These are phyloP conservation scores for Cryptococcus hybrid DNA, from an alignment of 1,284 basidiomycete genomes.

Conservation along the genomic window DNA sequence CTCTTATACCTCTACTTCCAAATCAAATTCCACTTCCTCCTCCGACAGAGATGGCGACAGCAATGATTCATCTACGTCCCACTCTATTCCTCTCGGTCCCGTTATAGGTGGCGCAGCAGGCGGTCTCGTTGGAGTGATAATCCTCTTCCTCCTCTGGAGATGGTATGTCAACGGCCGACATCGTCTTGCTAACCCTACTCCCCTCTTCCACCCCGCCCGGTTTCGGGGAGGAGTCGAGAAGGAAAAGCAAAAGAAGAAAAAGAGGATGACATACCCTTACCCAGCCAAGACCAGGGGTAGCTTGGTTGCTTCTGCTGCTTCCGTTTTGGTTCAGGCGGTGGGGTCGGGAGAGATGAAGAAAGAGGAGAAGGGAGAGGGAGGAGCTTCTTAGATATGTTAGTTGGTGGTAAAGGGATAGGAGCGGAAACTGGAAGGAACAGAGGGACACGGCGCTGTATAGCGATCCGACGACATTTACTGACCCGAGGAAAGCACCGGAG, in stretches of 20 bases:
- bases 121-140: slow-evolving; percentile 13
- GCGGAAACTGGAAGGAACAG: background rate
- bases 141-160: slow-evolving; percentile 11
- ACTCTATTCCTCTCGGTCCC: slow-evolving; percentile 8
- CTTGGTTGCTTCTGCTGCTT: too few species aligned
- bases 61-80: too few species aligned
- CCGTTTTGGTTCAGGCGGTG: too few species aligned
- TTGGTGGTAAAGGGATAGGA: background rate
- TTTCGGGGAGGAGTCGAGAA: slow-evolving; percentile 1
- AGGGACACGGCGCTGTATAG: slow-evolving; percentile 9
- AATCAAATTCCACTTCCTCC: background rate
- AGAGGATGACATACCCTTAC: slow-evolving; percentile 10
- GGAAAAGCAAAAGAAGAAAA: slow-evolving; percentile 1
- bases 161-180: slow-evolving; percentile 1
- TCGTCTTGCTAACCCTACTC: background rate
- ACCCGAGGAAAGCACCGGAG: slow-evolving; percentile 8
- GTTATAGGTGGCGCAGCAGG: slow-evolving; percentile 25
- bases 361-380: background rate
- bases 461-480: slow-evolving; percentile 7
- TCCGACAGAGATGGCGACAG: background rate
- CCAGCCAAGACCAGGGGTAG: background rate
- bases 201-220: slow-evolving; percentile 6
- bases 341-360: background rate
- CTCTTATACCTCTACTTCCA: background rate
- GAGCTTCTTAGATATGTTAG: slow-evolving; percentile 7